Percentiles rank a stretch among this genome's conserved stretches.
phyloP scores from a whole-genome alignment of 306 rosid genomes.

The Pterocarpus macrocarpus region DNA sequence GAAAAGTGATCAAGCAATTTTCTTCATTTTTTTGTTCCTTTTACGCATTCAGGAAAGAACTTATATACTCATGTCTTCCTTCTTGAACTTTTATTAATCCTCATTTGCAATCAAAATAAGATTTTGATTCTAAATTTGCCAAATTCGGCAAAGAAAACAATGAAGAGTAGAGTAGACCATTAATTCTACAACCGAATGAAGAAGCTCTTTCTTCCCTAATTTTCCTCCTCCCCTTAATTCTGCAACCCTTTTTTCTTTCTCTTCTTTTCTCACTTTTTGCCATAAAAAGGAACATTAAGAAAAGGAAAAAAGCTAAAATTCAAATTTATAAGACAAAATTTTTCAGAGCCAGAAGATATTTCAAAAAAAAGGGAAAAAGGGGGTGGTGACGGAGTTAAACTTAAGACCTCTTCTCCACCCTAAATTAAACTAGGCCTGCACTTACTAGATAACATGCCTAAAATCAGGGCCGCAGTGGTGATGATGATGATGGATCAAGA shows the following conservation, averaged over 20 bases:
- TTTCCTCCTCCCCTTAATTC: conserved; percentile 47
- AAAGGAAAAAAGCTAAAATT: conserved; percentile 49
- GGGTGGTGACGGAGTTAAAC: conserved; percentile 27
- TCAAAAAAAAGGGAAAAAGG: not conserved
- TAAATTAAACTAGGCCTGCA: conserved; percentile 57
- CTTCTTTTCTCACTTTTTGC: conserved; percentile 23
- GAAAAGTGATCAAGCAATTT: conserved; percentile 1
- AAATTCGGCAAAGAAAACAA: conserved; percentile 59
- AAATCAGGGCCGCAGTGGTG: conserved; percentile 67
- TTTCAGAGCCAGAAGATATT: conserved; percentile 17
- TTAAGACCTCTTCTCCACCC: conserved; percentile 47
- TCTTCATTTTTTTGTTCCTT: not conserved
- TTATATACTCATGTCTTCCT: not conserved
- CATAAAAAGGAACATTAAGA: conserved; percentile 22
- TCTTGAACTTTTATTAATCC: conserved; percentile 1
- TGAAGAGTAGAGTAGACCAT: conserved; percentile 15
- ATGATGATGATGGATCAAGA: conserved; percentile 66
- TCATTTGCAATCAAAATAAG: conserved; percentile 7
- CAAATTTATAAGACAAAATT: conserved; percentile 57
- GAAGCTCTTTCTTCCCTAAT: conserved; percentile 26
- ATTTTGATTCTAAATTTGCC: conserved; percentile 55
- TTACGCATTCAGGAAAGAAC: not conserved
- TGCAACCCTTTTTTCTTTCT: conserved; percentile 22
- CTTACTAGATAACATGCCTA: conserved; percentile 71
- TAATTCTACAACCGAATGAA: conserved; percentile 44